Evolutionary conservation across 1,284 basidiomycete genomes (phyloP), one percentile per base, ranked within the genome.

Genomic region (Leccinum variabile): DNA sequence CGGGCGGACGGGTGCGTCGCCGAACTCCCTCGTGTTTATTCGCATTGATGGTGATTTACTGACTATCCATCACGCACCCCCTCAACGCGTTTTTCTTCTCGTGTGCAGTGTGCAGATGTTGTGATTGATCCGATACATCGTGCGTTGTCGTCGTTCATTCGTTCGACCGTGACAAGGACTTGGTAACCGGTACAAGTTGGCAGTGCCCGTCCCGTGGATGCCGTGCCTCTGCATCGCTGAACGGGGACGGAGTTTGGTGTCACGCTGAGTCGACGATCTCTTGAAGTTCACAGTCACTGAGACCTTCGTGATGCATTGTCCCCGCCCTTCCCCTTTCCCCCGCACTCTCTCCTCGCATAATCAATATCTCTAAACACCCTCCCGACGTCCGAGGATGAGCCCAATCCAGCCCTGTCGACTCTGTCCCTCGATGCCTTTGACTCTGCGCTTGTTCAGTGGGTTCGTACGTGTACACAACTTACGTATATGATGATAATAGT

Each of bases 11-110:
- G 56, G 41, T 62, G 57, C 16, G 57, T 56, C 55, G 54, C 56
- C 18, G 37, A 63, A 52, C 62, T n/a, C 33, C 49, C 62, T 56
- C 57, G 66, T 69, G 67, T 53, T 50, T 10, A 39, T 60, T 13
- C 11, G 13, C 14, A 10, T 44, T 49, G 33, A 25, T 44, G 41
- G 41, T 18, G 11, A 22, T 18, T 11, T 11, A 46, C 18, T n/a
- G 32, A 59, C n/a, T 54, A 44, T 49, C 22, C 62, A 25, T 52
- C 13, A 13, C 46, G 59, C 28, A 50, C 46, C 28, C 32, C 18
- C 14, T 30, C 14, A 32, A 3, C 25, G 16, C 37, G n/a, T 46
- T 6, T 46, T 46, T 3, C 11, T 2, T 0, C 10, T 22, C 5
- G 35, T 28, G 7, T 25, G 50, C 50, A 52, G 50, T 8, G 22